Percentiles rank a stretch among this genome's conserved stretches.
Conservation (phyloP, 306 rosid species). For the Prinsepia uniflora region DNA sequence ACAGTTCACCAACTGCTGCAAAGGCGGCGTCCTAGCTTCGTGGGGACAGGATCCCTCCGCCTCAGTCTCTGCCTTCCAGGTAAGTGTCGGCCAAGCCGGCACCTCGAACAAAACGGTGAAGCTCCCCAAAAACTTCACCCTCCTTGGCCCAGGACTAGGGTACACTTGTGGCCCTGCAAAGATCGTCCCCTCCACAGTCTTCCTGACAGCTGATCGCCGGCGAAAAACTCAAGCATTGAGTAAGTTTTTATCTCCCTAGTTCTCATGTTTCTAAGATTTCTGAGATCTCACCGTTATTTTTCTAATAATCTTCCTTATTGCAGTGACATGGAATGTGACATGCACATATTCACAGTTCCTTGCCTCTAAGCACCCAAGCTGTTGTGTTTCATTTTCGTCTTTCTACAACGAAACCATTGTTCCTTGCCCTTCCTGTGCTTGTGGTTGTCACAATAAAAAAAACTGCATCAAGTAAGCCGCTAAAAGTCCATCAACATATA, state of each 20-base stretch:
- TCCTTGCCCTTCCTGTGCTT: conserved; percentile 79
- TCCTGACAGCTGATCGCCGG: conserved; percentile 50
- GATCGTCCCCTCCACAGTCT: conserved; percentile 52
- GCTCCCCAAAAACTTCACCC: conserved; percentile 63
- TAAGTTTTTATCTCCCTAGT: conserved; percentile 23
- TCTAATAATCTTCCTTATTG: conserved; percentile 6
- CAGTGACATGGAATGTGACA: conserved; percentile 97
- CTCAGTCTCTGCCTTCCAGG: conserved; percentile 68
- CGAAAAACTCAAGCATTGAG: conserved; percentile 64
- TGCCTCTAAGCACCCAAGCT: conserved; percentile 82
- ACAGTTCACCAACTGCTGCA: conserved; percentile 64
- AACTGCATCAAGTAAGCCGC: conserved; percentile 69
- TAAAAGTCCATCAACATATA: background rate
- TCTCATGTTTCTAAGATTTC: background rate
- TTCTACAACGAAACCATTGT: conserved; percentile 77
- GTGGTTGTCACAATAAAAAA: conserved; percentile 76
- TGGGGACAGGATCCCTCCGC: conserved; percentile 70
- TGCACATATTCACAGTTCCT: conserved; percentile 91
- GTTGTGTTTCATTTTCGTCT: conserved; percentile 91
- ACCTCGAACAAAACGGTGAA: conserved; percentile 74
- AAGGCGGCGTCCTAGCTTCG: conserved; percentile 67
- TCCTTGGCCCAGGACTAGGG: conserved; percentile 71
- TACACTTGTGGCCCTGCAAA: conserved; percentile 78
- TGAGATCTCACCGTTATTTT: background rate
- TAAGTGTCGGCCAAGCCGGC: conserved; percentile 72